A percentile compares a stretch with the other conserved stretches of the same genome.
These are phyloP conservation scores for Guadua angustifolia DNA, from an alignment of 176 grass and related monocot species.

Conservation along the genomic window DNA sequence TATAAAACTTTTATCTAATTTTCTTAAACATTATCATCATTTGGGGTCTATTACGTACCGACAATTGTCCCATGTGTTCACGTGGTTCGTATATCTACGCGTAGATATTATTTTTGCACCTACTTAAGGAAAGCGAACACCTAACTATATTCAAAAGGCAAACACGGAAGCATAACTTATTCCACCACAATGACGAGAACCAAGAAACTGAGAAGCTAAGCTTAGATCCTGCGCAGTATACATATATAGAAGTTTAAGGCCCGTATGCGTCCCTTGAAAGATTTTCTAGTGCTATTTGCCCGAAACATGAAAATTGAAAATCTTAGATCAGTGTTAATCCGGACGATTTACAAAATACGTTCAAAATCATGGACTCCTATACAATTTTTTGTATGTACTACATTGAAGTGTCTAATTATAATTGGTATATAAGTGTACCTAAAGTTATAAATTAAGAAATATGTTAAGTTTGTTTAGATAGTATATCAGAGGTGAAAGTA, in stretches of 20 bases:
- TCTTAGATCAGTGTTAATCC: not conserved
- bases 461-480: too few relatives aligned
- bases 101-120: slow-evolving; percentile 9
- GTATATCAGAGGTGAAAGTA: too few relatives aligned
- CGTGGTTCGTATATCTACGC: slow-evolving; percentile 7
- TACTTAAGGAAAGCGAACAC: slow-evolving; percentile 13
- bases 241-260: slow-evolving; percentile 9
- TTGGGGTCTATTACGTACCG: not conserved
- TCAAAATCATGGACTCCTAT: too few relatives aligned
- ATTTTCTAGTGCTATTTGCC: not conserved
- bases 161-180: not conserved
- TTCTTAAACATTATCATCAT: slow-evolving; percentile 3
- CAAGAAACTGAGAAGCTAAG: slow-evolving; percentile 25
- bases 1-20: not conserved
- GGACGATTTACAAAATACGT: too few relatives aligned
- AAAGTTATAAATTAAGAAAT: too few relatives aligned
- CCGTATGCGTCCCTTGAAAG: not conserved
- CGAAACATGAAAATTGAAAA: not conserved
- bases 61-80: not conserved
- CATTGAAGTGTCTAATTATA: too few relatives aligned
- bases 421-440: too few relatives aligned
- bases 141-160: not conserved
- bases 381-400: too few relatives aligned
- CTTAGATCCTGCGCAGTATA: not conserved
- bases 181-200: slow-evolving; percentile 19